These are phyloP conservation scores for Aureobasidium pullulans DNA, from an alignment of 2,329 filamentous ascomycete species.

Conservation along the genomic window DNA sequence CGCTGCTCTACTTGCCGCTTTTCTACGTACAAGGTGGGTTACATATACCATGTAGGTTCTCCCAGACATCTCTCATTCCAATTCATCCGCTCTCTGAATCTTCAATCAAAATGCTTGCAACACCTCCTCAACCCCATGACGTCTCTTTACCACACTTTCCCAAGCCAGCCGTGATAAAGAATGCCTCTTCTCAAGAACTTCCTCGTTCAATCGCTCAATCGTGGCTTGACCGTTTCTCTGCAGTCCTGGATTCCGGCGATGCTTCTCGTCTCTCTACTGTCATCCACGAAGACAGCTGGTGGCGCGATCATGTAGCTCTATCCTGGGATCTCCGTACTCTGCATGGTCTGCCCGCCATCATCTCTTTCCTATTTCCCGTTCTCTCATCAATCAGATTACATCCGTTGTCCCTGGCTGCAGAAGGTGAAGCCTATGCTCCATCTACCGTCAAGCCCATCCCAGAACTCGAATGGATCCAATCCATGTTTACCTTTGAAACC, in stretches of 20 bases:
- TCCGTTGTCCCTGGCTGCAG: constrained; percentile 30
- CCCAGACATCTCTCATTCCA: background rate
- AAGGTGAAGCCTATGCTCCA: constrained; percentile 39
- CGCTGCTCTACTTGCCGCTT: background rate
- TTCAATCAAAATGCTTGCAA: constrained; percentile 6
- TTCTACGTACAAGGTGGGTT: background rate
- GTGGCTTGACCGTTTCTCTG: constrained; percentile 25
- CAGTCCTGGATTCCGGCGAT: constrained; percentile 21
- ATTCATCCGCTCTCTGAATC: background rate
- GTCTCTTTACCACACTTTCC: background rate
- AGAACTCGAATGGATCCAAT: constrained; percentile 48
- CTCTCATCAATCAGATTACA: constrained; percentile 35
- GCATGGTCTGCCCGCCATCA: constrained; percentile 36
- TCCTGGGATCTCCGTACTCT: constrained; percentile 51
- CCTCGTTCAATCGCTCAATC: constrained; percentile 22
- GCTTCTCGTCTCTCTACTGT: constrained; percentile 22
- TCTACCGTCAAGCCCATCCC: constrained; percentile 44
- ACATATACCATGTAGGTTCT: constrained; percentile 3
- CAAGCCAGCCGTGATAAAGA: background rate
- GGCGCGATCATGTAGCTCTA: constrained; percentile 52
- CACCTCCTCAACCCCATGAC: background rate
- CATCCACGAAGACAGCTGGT: constrained; percentile 44
- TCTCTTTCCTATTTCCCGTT: constrained; percentile 31
- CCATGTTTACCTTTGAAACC: constrained; percentile 50
- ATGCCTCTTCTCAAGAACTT: background rate